Evolutionary conservation across 2,329 filamentous ascomycete genomes (phyloP), one percentile per base, ranked within the genome.

Genomic region (Aspergillus viridinutans): DNA sequence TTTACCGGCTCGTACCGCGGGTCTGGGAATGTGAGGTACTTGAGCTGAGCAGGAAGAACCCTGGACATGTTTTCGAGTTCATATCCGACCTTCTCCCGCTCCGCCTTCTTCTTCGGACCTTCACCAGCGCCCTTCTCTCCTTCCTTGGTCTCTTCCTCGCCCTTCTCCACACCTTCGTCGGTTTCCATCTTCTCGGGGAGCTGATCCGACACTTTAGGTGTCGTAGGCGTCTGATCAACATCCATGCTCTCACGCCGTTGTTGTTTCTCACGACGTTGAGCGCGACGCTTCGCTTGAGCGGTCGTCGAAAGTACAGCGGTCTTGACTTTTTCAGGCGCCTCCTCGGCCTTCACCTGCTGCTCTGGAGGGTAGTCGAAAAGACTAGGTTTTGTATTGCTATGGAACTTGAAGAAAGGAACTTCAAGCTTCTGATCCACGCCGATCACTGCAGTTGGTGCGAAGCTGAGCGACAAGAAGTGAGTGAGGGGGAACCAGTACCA

Each of bases 401-500:
- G 87, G 80, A 97, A 96, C 74, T 95, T 95, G 84, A 97, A 92
- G 71, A 87, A 88, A 21, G 95, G 92, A 54, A 96, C 91, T 68
- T 97, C 91, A 14, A 99, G 83, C 69, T 97, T 90, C 69, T 95
- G 89, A 71, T 99, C 92, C 26, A 99, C 85, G 58, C 90, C 93
- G 66, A 97, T 97, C 69, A 99, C 90, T 1, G 94, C 90, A 1
- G 95, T 99, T 1, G 94, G 94, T n/a, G 90, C 92, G 77, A 99
- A 97, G 69, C 91, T 92, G 60, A 99, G 82, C 0, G 93, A 95
- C 57, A 99, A 76, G 85, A 99, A 99, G 77, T 99, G 94, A 29
- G 94, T 96, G 68, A 97, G 89, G 58, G 94, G 94, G 85, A 99
- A 99, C 94, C 94, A 99, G 80, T 99, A 99, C 94, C 94, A 99